Evolutionary conservation across 345 rosid genomes (phyloP).

Genomic region (Ceriops tagal): DNA sequence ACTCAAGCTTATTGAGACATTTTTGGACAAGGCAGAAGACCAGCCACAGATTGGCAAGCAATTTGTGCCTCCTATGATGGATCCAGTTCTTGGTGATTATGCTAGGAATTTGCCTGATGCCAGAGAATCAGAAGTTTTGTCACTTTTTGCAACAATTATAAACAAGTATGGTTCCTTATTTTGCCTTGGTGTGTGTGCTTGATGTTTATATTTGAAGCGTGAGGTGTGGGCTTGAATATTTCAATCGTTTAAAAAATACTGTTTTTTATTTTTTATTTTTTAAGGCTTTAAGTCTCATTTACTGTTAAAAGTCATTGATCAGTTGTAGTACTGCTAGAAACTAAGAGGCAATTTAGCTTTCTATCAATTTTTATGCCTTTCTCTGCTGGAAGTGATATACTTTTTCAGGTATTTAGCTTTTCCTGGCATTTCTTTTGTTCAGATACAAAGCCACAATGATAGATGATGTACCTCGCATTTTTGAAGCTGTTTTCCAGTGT

Average conservation of each 20-base stretch:
- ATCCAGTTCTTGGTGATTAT: conserved; percentile 94
- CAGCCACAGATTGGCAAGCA: conserved; percentile 97
- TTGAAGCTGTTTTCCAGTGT: conserved; percentile 99
- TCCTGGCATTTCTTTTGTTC: conserved; percentile 7
- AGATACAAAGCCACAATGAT: conserved; percentile 95
- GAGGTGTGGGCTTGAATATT: too few relatives aligned
- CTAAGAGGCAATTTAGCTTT: not conserved
- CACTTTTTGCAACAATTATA: conserved; percentile 96
- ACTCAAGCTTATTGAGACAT: conserved; percentile 93
- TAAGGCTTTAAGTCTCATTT: too few relatives aligned
- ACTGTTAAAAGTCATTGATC: too few relatives aligned
- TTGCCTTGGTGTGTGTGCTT: not conserved
- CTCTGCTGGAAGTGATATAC: not conserved
- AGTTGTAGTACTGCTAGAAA: not conserved
- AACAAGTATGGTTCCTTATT: conserved; percentile 59
- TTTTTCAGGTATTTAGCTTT: conserved; percentile 1
- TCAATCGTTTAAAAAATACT: too few relatives aligned
- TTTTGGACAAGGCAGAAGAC: conserved; percentile 99
- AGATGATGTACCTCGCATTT: conserved; percentile 93
- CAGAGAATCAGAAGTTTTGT: conserved; percentile 96
- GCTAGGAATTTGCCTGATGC: conserved; percentile 99
- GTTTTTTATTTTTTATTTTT: too few relatives aligned
- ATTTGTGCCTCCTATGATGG: conserved; percentile 99
- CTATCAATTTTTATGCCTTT: not conserved
- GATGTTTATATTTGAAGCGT: not conserved